Conservation (phyloP, 352 stramenopile species). For the Globisporangium ultimum region DNA sequence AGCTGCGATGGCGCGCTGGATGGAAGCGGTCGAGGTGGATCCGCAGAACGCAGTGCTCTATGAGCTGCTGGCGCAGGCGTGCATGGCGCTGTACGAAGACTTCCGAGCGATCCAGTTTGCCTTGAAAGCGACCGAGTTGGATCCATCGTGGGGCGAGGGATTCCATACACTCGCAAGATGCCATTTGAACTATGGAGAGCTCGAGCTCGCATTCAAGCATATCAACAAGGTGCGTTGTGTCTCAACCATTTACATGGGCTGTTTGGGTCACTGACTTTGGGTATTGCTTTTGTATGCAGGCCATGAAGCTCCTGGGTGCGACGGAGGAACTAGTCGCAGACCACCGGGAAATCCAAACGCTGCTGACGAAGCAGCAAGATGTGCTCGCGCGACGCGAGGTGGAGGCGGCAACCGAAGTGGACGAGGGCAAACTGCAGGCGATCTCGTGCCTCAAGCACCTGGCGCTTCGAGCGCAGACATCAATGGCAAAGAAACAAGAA, state of each 20-base stretch:
- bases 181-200: constrained; percentile 80
- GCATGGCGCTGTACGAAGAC: constrained; percentile 66
- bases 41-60: constrained; percentile 43
- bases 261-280: not conserved
- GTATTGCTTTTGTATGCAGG: constrained; percentile 19
- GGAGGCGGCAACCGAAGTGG: constrained; percentile 27
- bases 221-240: constrained; percentile 35
- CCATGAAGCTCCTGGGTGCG: constrained; percentile 32
- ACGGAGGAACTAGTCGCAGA: constrained; percentile 49
- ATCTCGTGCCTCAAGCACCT: constrained; percentile 76
- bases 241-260: not conserved
- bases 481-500: not conserved
- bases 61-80: constrained; percentile 69
- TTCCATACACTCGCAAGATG: constrained; percentile 66
- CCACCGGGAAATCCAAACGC: constrained; percentile 36
- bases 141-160: constrained; percentile 58
- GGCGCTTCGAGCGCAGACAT: constrained; percentile 40
- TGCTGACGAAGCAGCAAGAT: constrained; percentile 33
- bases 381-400: constrained; percentile 41
- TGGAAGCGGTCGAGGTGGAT: constrained; percentile 51
- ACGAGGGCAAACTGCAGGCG: constrained; percentile 52
- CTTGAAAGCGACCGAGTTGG: constrained; percentile 45
- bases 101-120: constrained; percentile 76
- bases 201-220: constrained; percentile 51
- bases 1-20: constrained; percentile 64